Evolutionary conservation across 2,329 filamentous ascomycete species (phyloP).

Genomic region (Trichoderma endophyticum): DNA sequence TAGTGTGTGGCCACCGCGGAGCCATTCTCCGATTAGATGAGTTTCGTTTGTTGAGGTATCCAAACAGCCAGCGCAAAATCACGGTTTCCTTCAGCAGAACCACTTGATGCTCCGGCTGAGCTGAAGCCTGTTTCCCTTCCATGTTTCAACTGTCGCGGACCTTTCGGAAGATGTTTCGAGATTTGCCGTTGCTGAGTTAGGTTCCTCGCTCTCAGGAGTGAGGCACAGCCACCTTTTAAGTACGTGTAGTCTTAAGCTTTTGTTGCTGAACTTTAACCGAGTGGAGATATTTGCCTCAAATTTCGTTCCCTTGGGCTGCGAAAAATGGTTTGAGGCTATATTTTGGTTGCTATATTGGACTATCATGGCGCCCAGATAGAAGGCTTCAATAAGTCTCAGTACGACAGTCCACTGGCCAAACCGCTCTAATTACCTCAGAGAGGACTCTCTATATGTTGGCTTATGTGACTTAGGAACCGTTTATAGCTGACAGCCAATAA

Average conservation of each 20-base stretch:
- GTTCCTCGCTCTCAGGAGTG: neutral
- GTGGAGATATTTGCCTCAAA: neutral
- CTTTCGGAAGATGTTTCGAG: neutral
- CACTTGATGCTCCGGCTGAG: constrained; percentile 11
- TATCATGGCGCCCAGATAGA: no score
- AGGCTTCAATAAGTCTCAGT: no score
- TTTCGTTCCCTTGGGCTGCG: neutral
- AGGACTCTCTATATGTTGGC: no score
- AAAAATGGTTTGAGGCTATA: neutral
- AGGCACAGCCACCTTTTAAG: neutral
- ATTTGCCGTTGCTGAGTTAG: neutral
- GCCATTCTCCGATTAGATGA: neutral
- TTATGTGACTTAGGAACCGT: no score
- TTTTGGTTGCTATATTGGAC: no score
- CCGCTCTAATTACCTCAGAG: no score
- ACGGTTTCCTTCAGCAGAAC: constrained; percentile 15
- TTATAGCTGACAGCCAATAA: no score
- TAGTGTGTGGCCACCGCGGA: neutral
- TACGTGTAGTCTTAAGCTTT: neutral
- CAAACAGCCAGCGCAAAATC: constrained; percentile 10
- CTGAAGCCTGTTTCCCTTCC: neutral
- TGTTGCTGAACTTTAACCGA: neutral
- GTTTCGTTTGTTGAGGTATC: constrained; percentile 10
- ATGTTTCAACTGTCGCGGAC: neutral
- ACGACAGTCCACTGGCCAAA: no score